phyloP scores from a whole-genome alignment of 2,329 filamentous ascomycete genomes.

The Pseudogymnoascus sp. region DNA sequence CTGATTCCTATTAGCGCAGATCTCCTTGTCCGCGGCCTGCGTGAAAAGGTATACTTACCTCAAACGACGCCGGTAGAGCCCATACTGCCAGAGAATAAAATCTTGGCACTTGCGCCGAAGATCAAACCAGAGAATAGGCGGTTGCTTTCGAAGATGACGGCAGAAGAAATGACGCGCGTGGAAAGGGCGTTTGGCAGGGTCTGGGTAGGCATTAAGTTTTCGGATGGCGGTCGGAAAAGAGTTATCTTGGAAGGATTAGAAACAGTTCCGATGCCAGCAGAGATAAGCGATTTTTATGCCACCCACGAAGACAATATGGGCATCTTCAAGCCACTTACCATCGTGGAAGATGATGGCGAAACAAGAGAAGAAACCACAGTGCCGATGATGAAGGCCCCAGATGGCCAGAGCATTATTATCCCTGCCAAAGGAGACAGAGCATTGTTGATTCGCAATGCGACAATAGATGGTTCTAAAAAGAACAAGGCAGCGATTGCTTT shows the following conservation, averaged over 20 bases:
- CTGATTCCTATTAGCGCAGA: slow-evolving; percentile 60
- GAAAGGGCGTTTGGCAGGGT: slow-evolving; percentile 56
- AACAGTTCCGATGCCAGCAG: slow-evolving; percentile 10
- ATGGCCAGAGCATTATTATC: slow-evolving; percentile 17
- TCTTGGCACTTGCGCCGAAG: slow-evolving; percentile 59
- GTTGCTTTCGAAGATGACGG: slow-evolving; percentile 49
- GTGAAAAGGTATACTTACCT: slow-evolving; percentile 55
- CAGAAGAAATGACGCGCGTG: slow-evolving; percentile 47
- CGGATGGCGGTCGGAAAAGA: slow-evolving; percentile 17
- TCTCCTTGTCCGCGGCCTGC: slow-evolving; percentile 63
- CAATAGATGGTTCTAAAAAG: slow-evolving; percentile 1
- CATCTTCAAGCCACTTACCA: slow-evolving; percentile 3
- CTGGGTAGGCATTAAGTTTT: slow-evolving; percentile 46
- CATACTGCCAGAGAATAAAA: slow-evolving; percentile 21
- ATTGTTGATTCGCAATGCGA: background rate
- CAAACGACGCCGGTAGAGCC: slow-evolving; percentile 29
- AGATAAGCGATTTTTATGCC: background rate
- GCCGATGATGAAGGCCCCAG: slow-evolving; percentile 14
- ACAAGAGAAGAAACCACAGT: background rate
- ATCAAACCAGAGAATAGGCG: slow-evolving; percentile 57
- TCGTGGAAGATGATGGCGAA: background rate
- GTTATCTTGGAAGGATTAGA: slow-evolving; percentile 23
- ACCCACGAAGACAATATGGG: slow-evolving; percentile 1
- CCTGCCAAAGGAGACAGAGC: slow-evolving; percentile 1
- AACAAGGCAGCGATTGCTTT: background rate